Conservation (phyloP, 345 rosid genomes). For the Carallia pectinifolia region DNA sequence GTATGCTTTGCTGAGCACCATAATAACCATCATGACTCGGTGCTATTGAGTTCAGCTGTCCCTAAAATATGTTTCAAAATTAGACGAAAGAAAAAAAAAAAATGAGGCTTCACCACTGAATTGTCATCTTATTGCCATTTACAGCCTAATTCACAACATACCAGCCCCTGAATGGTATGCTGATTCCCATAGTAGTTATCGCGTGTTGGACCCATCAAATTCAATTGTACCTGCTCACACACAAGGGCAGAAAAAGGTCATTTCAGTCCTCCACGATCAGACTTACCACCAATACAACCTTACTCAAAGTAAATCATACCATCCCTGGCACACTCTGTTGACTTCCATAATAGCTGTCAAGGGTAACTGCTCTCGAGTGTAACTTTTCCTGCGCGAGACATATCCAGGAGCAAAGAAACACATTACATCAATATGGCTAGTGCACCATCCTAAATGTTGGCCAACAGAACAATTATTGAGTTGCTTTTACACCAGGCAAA, state of each 20-base stretch:
- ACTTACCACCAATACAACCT: conserved; percentile 9
- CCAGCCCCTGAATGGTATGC: conserved; percentile 57
- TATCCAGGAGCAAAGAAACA: neutral
- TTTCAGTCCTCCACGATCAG: neutral
- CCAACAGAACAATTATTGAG: neutral
- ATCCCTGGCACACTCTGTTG: conserved; percentile 47
- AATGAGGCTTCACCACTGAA: neutral
- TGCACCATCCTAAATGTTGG: neutral
- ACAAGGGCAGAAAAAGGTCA: conserved; percentile 1
- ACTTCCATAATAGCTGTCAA: conserved; percentile 49
- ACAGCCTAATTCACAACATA: conserved; percentile 20
- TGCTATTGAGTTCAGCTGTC: conserved; percentile 56
- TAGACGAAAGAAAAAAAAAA: neutral
- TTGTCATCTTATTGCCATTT: neutral
- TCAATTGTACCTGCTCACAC: conserved; percentile 49
- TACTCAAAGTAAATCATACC: conserved; percentile 34
- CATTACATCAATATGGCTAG: neutral
- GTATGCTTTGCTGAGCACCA: conserved; percentile 51
- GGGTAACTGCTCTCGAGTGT: conserved; percentile 43
- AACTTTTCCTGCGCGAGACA: conserved; percentile 43
- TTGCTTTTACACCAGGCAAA: neutral
- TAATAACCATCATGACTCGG: conserved; percentile 58
- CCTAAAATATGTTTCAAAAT: conserved; percentile 30
- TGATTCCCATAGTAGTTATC: conserved; percentile 52
- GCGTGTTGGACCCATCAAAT: conserved; percentile 61